Conservation (phyloP, 2,329 filamentous ascomycete species). For the Sporothrix inflata region DNA sequence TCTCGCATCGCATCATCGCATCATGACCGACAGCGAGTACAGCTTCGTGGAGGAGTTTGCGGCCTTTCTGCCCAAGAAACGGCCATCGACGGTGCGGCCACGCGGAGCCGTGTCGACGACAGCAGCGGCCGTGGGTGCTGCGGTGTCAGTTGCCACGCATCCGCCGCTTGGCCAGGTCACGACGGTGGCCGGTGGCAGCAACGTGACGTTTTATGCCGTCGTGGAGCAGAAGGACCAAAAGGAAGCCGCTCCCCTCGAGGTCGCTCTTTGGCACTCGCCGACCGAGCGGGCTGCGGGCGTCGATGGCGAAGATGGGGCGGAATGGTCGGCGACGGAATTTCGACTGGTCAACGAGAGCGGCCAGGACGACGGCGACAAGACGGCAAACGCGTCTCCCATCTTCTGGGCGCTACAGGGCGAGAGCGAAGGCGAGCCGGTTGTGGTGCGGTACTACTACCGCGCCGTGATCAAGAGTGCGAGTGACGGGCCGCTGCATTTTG, state of each 20-base stretch:
- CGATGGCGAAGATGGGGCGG: conserved; percentile 36
- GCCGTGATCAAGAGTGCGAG: conserved; percentile 46
- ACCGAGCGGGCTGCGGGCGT: conserved; percentile 50
- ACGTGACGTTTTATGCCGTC: conserved; percentile 67
- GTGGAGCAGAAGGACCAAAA: conserved; percentile 66
- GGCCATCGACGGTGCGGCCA: neutral
- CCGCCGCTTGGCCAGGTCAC: conserved; percentile 74
- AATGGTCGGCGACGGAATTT: conserved; percentile 57
- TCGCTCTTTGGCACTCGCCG: conserved; percentile 70
- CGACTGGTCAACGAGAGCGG: conserved; percentile 30
- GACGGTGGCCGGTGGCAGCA: conserved; percentile 57
- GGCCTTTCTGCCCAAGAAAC: conserved; percentile 31
- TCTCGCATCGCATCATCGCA: neutral
- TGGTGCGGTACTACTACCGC: conserved; percentile 57
- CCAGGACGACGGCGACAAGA: conserved; percentile 30
- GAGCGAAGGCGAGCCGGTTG: conserved; percentile 37
- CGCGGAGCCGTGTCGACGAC: neutral
- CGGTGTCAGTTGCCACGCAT: conserved; percentile 48
- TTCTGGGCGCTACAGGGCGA: conserved; percentile 49
- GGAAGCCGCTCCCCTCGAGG: conserved; percentile 76
- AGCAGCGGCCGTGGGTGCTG: conserved; percentile 24
- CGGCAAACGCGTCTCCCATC: conserved; percentile 46
- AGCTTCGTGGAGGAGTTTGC: conserved; percentile 33
- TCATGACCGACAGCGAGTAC: conserved; percentile 25
- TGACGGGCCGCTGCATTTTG: conserved; percentile 61